Conservation (phyloP, 129 eudicot genomes). For the Artemisia tridentata region DNA sequence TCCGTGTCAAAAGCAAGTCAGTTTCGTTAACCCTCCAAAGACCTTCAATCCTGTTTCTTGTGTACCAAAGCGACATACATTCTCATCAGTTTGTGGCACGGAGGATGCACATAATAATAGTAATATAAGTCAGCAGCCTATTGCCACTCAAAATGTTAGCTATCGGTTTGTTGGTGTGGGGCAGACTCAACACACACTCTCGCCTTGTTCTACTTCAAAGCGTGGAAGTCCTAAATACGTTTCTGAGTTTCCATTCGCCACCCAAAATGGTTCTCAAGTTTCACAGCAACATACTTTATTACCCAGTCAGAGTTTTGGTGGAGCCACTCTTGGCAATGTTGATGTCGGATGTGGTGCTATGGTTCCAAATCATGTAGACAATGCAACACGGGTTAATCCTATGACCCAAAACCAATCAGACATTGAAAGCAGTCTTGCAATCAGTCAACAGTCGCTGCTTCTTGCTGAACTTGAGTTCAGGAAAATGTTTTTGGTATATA, state of each 20-base stretch:
- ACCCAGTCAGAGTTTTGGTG: conserved; percentile 14
- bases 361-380: not conserved
- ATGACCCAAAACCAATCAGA: not conserved
- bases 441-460: conserved; percentile 30
- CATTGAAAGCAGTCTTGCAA: conserved; percentile 2
- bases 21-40: conserved; percentile 17
- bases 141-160: conserved; percentile 18
- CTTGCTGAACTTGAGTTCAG: conserved; percentile 59
- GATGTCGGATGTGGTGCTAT: not conserved
- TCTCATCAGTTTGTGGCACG: conserved; percentile 4
- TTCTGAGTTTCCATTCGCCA: conserved; percentile 1
- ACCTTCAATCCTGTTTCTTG: not conserved
- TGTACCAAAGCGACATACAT: conserved; percentile 23
- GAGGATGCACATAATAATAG: conserved; percentile 13
- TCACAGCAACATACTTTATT: conserved; percentile 12
- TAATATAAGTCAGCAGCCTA: conserved; percentile 4
- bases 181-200: conserved; percentile 13
- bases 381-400: not conserved
- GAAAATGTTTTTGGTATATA: conserved; percentile 53
- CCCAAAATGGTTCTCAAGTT: conserved; percentile 6
- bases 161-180: conserved; percentile 12
- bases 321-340: not conserved
- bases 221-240: not conserved
- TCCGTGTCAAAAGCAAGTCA: not conserved
- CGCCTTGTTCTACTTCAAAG: conserved; percentile 19